These are phyloP conservation scores for Mesotaenium endlicherianum DNA, from an alignment of 139 green algal genomes.

Conservation along the genomic window DNA sequence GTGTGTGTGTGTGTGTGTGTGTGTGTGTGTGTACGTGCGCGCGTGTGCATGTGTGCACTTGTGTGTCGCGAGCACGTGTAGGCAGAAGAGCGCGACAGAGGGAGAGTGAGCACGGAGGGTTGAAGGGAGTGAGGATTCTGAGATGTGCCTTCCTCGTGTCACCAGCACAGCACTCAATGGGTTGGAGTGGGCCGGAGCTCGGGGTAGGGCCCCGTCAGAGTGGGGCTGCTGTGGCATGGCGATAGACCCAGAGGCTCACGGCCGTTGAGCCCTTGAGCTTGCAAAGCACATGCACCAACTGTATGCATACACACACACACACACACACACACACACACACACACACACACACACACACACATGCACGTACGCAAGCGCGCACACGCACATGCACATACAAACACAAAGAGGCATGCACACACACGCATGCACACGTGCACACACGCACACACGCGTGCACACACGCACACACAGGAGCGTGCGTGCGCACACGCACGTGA, in stretches of 20 bases:
- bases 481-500: slow-evolving; percentile 5
- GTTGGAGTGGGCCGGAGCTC: background rate
- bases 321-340: background rate
- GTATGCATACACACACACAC: background rate
- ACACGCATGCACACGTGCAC: background rate
- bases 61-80: too few relatives aligned
- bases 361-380: background rate
- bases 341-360: background rate
- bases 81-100: too few relatives aligned
- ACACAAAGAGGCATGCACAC: background rate
- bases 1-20: too few relatives aligned
- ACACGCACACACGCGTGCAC: background rate
- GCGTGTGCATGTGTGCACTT: too few relatives aligned
- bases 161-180: too few relatives aligned
- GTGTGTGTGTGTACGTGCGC: too few relatives aligned
- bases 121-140: background rate
- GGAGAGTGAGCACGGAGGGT: background rate
- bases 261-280: background rate
- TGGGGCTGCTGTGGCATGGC: background rate
- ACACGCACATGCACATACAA: background rate
- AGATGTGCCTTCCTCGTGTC: too few relatives aligned
- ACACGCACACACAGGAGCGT: slow-evolving; percentile 57
- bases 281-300: background rate
- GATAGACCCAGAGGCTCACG: background rate
- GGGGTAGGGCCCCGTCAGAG: background rate